phyloP scores from a whole-genome alignment of 768 basidiomycete species.

The Brasilioporus rufonigricans region DNA sequence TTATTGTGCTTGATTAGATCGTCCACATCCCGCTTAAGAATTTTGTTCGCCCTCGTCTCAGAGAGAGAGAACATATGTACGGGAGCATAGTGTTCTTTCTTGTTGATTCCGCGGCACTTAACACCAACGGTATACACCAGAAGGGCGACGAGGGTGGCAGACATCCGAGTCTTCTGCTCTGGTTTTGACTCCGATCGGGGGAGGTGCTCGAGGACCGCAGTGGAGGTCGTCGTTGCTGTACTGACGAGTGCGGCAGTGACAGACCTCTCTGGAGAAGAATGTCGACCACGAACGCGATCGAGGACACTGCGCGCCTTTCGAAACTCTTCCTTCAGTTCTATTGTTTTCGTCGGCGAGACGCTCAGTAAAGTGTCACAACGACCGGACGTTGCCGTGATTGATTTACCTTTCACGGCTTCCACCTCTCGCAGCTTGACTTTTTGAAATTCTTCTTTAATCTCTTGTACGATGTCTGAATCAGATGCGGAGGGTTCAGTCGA shows the following conservation, averaged over 20 bases:
- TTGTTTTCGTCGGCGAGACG: conserved; percentile 2
- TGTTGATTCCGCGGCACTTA: conserved; percentile 88
- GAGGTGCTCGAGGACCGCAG: conserved; percentile 16
- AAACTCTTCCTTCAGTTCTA: conserved; percentile 41
- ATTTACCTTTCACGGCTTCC: conserved; percentile 37
- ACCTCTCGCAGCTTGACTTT: conserved; percentile 29
- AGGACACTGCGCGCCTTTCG: conserved; percentile 41
- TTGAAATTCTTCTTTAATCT: conserved; percentile 25
- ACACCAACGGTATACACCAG: conserved; percentile 95
- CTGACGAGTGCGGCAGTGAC: conserved; percentile 15
- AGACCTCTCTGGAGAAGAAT: conserved; percentile 19
- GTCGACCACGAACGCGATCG: conserved; percentile 38
- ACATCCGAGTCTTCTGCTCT: conserved; percentile 62
- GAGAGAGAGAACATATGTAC: conserved; percentile 94
- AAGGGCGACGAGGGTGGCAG: conserved; percentile 64
- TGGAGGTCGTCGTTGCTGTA: conserved; percentile 6
- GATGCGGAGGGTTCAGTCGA: conserved; percentile 40
- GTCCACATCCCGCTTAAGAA: conserved; percentile 62
- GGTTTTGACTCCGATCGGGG: conserved; percentile 13
- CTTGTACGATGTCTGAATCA: conserved; percentile 28
- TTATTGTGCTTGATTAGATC: conserved; percentile 86
- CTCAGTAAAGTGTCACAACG: conserved; percentile 14
- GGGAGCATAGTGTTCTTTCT: conserved; percentile 78
- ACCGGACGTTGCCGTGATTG: background rate
- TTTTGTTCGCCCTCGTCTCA: conserved; percentile 74